Conservation (phyloP, 2,329 filamentous ascomycete genomes). For the Sclerotiophoma versabilis region DNA sequence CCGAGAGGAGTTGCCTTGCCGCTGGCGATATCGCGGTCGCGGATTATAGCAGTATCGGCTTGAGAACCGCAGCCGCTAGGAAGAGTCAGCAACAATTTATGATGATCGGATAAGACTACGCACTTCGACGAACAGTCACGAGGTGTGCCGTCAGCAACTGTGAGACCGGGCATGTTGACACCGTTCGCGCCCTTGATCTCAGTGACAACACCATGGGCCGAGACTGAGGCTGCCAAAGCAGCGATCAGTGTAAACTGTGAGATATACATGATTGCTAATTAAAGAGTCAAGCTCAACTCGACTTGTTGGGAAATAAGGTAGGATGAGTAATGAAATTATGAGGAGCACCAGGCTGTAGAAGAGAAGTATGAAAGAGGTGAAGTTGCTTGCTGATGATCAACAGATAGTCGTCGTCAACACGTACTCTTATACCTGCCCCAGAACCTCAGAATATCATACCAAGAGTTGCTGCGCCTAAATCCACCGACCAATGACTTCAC, state of each 20-base stretch:
- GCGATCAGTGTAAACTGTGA: slow-evolving; percentile 35
- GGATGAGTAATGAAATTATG: slow-evolving; percentile 7
- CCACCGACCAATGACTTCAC: slow-evolving; percentile 10
- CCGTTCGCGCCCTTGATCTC: slow-evolving; percentile 66
- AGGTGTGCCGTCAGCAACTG: slow-evolving; percentile 70
- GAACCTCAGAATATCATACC: slow-evolving; percentile 4
- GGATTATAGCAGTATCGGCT: slow-evolving; percentile 73
- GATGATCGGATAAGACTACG: neutral
- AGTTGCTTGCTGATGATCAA: slow-evolving; percentile 29
- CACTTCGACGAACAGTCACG: slow-evolving; percentile 67
- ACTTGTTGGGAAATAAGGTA: neutral
- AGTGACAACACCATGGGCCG: slow-evolving; percentile 66
- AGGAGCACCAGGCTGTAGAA: slow-evolving; percentile 32
- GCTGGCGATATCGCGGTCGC: slow-evolving; percentile 64
- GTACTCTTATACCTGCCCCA: slow-evolving; percentile 29
- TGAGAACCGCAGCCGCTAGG: slow-evolving; percentile 65
- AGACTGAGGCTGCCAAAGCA: slow-evolving; percentile 51
- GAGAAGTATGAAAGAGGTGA: slow-evolving; percentile 18
- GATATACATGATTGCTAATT: slow-evolving; percentile 36
- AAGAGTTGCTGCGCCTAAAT: neutral
- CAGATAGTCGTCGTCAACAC: slow-evolving; percentile 2
- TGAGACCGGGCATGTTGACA: slow-evolving; percentile 68
- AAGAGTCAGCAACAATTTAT: slow-evolving; percentile 20
- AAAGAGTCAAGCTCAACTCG: slow-evolving; percentile 27
- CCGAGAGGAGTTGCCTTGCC: slow-evolving; percentile 66